A percentile compares a stretch with the other conserved stretches of the same genome.
Evolutionary conservation across 2,329 filamentous ascomycete species (phyloP).

Genomic region (Diaporthe sp.): DNA sequence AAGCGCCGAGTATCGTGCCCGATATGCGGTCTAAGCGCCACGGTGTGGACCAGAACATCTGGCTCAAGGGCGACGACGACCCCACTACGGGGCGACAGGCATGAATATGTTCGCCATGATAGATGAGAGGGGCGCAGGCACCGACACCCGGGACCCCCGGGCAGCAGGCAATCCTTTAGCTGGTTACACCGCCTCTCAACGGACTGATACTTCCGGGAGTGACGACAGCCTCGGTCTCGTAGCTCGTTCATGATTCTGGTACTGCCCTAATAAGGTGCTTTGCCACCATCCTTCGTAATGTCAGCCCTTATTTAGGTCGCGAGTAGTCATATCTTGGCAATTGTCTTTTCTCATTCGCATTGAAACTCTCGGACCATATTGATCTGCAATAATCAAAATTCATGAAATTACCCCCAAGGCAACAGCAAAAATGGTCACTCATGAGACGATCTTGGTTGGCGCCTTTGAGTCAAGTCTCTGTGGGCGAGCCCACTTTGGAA

Average conservation of each 20-base stretch:
- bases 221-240: not conserved
- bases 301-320: not conserved
- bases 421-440: not conserved
- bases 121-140: not conserved
- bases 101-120: not conserved
- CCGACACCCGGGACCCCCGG: not conserved
- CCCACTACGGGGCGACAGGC: not conserved
- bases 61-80: not conserved
- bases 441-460: not conserved
- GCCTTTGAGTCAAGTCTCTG: not conserved
- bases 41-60: not conserved
- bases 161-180: not conserved
- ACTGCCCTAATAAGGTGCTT: not conserved
- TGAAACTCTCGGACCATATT: not conserved
- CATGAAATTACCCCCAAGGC: not conserved
- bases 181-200: not conserved
- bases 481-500: not conserved
- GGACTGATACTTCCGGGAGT: not conserved
- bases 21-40: too few species aligned
- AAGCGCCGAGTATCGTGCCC: not conserved
- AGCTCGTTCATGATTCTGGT: not conserved
- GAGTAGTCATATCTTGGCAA: not conserved
- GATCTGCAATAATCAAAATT: not conserved
- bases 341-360: not conserved
- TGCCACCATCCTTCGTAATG: not conserved